phyloP scores from a whole-genome alignment of 1,284 basidiomycete genomes.

The Ceratobasidium sp. region DNA sequence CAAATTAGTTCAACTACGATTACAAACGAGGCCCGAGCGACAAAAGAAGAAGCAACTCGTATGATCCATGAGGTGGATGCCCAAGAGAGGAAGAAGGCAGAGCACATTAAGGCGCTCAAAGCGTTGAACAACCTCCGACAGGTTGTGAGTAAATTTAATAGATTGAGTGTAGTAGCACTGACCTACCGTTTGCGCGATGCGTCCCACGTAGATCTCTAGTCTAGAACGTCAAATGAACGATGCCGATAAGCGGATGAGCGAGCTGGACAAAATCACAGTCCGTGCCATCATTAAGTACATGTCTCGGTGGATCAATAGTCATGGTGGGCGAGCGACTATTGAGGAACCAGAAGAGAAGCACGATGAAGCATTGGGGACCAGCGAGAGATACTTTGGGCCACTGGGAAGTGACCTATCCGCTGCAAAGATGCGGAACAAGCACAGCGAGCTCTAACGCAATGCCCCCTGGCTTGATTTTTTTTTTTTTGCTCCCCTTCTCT shows the following conservation, averaged over 20 bases:
- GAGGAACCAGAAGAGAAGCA: slow-evolving; percentile 64
- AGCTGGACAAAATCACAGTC: slow-evolving; percentile 49
- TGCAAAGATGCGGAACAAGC: not conserved
- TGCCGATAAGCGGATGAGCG: slow-evolving; percentile 61
- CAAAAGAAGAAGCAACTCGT: slow-evolving; percentile 61
- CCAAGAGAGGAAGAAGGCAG: slow-evolving; percentile 63
- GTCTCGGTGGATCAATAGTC: slow-evolving; percentile 62
- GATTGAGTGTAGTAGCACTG: not conserved
- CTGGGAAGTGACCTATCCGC: not conserved
- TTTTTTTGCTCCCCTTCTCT: not conserved
- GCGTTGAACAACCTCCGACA: slow-evolving; percentile 56
- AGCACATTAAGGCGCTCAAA: slow-evolving; percentile 63
- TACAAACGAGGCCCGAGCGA: slow-evolving; percentile 59
- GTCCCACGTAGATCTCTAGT: slow-evolving; percentile 62
- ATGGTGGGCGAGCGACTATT: slow-evolving; percentile 58
- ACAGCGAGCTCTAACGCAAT: not conserved
- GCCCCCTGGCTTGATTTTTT: not conserved
- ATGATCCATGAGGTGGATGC: slow-evolving; percentile 65
- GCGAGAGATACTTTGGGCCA: not conserved
- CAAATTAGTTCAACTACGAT: slow-evolving; percentile 62
- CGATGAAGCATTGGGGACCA: not conserved
- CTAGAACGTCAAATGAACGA: slow-evolving; percentile 62
- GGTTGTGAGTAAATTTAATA: not conserved
- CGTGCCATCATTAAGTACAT: slow-evolving; percentile 63
- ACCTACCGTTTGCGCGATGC: slow-evolving; percentile 44